Conservation (phyloP, 1,284 basidiomycete genomes). For the Pascua guehoae region DNA sequence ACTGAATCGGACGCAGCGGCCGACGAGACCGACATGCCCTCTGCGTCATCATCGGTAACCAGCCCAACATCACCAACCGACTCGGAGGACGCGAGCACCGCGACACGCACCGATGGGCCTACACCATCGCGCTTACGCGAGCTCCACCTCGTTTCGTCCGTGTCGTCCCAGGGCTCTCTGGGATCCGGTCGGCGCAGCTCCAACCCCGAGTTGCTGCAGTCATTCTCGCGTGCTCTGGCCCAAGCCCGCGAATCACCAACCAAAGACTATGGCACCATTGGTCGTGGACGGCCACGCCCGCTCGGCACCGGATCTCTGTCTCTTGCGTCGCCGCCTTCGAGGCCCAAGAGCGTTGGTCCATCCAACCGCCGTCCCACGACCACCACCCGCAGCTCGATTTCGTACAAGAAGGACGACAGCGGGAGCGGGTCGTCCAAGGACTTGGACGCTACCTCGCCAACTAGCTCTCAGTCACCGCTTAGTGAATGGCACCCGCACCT, state of each 20-base stretch:
- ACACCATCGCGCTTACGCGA: constrained; percentile 33
- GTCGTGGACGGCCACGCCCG: constrained; percentile 34
- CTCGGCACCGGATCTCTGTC: constrained; percentile 6
- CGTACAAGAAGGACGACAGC: constrained; percentile 39
- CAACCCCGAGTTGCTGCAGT: constrained; percentile 15
- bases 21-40: constrained; percentile 7
- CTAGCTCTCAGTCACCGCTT: constrained; percentile 13
- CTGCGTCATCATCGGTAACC: constrained; percentile 2
- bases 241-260: constrained; percentile 15
- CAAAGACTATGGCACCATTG: constrained; percentile 36
- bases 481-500: constrained; percentile 13
- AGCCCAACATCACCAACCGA: background rate
- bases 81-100: background rate
- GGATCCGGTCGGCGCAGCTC: constrained; percentile 21
- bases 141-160: constrained; percentile 34
- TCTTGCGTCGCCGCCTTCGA: too few species aligned
- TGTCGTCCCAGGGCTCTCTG: constrained; percentile 3
- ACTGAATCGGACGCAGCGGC: constrained; percentile 33
- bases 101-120: constrained; percentile 17
- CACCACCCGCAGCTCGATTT: constrained; percentile 36
- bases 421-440: constrained; percentile 15
- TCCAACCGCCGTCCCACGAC: background rate
- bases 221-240: constrained; percentile 1
- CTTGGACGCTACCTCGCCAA: constrained; percentile 8
- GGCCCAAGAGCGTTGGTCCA: too few species aligned